Conservation (phyloP, 2,329 filamentous ascomycete genomes). For the Metarhizium guizhouense region DNA sequence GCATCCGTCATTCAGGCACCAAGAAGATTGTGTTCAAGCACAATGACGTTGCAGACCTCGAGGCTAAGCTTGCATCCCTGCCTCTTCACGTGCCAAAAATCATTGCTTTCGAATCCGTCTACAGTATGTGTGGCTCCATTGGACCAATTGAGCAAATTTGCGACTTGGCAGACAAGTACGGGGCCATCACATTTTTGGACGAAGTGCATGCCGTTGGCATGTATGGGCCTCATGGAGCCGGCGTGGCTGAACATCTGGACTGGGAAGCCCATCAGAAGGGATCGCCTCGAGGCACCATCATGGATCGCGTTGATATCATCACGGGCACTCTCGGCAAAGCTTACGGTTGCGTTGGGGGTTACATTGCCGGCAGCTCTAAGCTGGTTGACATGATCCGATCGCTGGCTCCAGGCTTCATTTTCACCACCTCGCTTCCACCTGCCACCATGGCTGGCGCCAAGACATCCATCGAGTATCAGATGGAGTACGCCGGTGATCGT, state of each 20-base stretch:
- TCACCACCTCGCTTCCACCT: conserved; percentile 92
- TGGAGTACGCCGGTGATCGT: conserved; percentile 74
- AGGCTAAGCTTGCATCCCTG: conserved; percentile 83
- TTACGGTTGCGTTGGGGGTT: conserved; percentile 94
- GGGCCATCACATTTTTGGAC: conserved; percentile 92
- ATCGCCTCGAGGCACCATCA: conserved; percentile 69
- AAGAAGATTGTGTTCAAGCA: conserved; percentile 99
- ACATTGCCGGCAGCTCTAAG: conserved; percentile 82
- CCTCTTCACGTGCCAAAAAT: conserved; percentile 86
- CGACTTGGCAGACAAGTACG: conserved; percentile 94
- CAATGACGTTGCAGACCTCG: conserved; percentile 88
- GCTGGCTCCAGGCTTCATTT: conserved; percentile 94
- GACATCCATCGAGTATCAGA: conserved; percentile 89
- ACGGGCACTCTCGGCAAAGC: conserved; percentile 96
- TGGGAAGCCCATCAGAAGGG: conserved; percentile 77
- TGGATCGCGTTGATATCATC: conserved; percentile 97
- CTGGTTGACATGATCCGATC: conserved; percentile 91
- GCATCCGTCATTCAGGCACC: conserved; percentile 92
- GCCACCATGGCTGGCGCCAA: conserved; percentile 94
- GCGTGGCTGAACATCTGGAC: conserved; percentile 94
- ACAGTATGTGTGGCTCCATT: conserved; percentile 98
- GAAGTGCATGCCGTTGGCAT: conserved; percentile 99
- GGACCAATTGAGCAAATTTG: conserved; percentile 94
- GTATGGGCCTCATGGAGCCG: conserved; percentile 93
- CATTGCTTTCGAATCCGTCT: conserved; percentile 97